A percentile compares a stretch with the other conserved stretches of the same genome.
These are phyloP conservation scores for Pestalotiopsis sp. DNA, from an alignment of 2,329 filamentous ascomycete genomes.

Conservation along the genomic window DNA sequence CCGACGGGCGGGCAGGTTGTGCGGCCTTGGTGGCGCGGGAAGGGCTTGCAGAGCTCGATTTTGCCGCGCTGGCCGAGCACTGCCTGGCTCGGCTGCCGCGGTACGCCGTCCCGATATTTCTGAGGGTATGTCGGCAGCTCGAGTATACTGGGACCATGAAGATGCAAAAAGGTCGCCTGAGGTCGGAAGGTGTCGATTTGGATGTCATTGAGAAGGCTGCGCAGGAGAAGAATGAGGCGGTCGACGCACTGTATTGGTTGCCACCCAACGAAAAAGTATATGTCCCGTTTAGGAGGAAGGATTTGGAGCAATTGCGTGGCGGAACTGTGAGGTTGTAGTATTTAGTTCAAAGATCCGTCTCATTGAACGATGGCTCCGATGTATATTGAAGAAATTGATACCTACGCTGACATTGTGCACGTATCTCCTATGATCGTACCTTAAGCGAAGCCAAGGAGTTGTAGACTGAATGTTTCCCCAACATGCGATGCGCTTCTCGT, in stretches of 20 bases:
- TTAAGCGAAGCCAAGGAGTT: too few relatives aligned
- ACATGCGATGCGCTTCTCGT: too few relatives aligned
- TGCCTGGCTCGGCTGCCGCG: conserved; percentile 39
- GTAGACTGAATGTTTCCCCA: too few relatives aligned
- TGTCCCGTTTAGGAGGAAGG: conserved; percentile 32
- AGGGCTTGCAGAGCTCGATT: conserved; percentile 29
- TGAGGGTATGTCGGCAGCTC: conserved; percentile 38
- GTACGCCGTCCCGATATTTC: conserved; percentile 47
- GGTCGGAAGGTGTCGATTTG: conserved; percentile 43
- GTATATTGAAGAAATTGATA: too few relatives aligned
- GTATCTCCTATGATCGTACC: too few relatives aligned
- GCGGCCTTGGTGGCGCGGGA: conserved; percentile 41
- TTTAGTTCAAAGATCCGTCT: background rate
- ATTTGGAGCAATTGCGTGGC: background rate
- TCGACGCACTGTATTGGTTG: conserved; percentile 41
- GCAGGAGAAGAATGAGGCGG: conserved; percentile 30
- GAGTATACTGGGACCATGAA: conserved; percentile 49
- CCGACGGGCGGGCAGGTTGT: conserved; percentile 45
- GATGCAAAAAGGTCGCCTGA: conserved; percentile 43
- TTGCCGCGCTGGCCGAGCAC: conserved; percentile 36
- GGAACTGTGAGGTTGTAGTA: background rate
- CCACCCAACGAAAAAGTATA: conserved; percentile 34
- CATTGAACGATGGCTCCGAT: too few relatives aligned
- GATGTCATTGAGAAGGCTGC: conserved; percentile 35
- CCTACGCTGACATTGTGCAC: too few relatives aligned